Evolutionary conservation across 2,329 filamentous ascomycete species (phyloP).

Genomic region (Pseudogymnoascus sp.): DNA sequence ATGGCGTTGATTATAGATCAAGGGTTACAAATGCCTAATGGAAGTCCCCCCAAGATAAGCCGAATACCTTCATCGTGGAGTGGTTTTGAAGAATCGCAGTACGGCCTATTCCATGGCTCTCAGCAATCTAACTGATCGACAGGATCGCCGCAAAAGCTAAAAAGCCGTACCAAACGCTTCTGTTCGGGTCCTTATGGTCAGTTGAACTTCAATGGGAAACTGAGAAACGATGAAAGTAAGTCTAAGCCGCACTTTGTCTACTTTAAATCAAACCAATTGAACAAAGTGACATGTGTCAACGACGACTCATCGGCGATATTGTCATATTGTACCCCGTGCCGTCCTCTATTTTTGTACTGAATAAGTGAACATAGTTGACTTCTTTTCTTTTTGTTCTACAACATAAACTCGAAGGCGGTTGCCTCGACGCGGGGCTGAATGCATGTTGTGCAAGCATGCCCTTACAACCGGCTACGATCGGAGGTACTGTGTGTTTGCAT

Average conservation of each 20-base stretch:
- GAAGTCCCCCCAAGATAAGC: neutral
- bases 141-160: neutral
- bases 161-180: neutral
- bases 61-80: neutral
- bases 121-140: neutral
- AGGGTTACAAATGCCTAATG: neutral
- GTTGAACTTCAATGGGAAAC: neutral
- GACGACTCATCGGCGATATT: neutral
- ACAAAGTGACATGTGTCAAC: neutral
- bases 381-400: neutral
- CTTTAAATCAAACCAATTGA: neutral
- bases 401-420: neutral
- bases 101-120: neutral
- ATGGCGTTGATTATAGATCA: neutral
- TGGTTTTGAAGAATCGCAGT: neutral
- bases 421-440: neutral
- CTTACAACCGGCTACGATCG: neutral
- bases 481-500: slow-evolving; percentile 1
- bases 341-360: neutral
- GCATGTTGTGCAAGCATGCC: slow-evolving; percentile 1
- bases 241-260: neutral
- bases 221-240: neutral
- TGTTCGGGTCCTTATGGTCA: neutral
- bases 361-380: neutral
- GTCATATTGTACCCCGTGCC: neutral